Conservation (phyloP, 2,329 filamentous ascomycete genomes). For the Mariannaea sp. region DNA sequence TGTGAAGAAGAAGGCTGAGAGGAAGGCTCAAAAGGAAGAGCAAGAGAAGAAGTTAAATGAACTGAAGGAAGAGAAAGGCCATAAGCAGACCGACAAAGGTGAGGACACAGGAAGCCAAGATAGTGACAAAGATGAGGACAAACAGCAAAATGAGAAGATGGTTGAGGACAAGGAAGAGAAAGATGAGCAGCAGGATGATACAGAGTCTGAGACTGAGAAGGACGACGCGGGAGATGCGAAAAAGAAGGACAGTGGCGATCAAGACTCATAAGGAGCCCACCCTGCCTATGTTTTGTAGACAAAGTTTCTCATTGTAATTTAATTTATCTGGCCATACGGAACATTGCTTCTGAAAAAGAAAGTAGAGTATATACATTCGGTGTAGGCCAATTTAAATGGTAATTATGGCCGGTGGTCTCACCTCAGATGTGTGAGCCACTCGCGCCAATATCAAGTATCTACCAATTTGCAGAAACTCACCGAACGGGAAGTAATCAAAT, state of each 20-base stretch:
- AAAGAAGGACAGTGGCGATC: neutral
- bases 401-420: slow-evolving; percentile 6
- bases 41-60: slow-evolving; percentile 40
- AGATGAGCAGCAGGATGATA: slow-evolving; percentile 29
- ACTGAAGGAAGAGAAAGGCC: slow-evolving; percentile 39
- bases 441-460: too few species aligned
- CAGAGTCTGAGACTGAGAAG: slow-evolving; percentile 15
- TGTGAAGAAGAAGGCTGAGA: slow-evolving; percentile 48
- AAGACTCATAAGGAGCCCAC: too few species aligned
- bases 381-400: too few species aligned
- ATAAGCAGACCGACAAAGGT: slow-evolving; percentile 27
- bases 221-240: neutral
- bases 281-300: too few species aligned
- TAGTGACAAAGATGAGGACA: slow-evolving; percentile 1
- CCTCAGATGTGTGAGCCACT: too few species aligned
- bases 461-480: slow-evolving; percentile 20
- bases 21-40: slow-evolving; percentile 42
- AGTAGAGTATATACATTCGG: too few species aligned
- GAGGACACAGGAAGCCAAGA: neutral
- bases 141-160: neutral
- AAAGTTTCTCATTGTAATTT: too few species aligned
- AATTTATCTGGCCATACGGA: too few species aligned
- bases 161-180: neutral
- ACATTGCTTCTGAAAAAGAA: too few species aligned
- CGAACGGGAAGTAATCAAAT: neutral